A percentile compares a stretch with the other conserved stretches of the same genome.
Conservation (phyloP, 176 grass and related monocot species). For the Areca catechu region DNA sequence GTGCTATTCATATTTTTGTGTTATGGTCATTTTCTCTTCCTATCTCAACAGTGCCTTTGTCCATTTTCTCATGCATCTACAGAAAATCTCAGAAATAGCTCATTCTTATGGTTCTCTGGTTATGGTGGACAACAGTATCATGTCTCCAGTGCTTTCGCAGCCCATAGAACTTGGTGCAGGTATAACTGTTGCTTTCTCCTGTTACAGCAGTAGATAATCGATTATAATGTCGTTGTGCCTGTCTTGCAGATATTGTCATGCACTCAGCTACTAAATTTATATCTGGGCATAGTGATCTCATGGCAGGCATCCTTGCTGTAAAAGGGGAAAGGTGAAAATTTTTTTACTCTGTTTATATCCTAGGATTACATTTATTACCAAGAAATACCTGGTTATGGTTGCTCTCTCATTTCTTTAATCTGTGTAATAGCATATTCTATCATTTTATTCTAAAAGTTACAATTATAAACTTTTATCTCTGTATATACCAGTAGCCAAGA, state of each 20-base stretch:
- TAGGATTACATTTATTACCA: background rate
- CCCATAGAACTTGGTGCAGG: slow-evolving; percentile 91
- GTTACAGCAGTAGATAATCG: no score
- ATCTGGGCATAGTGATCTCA: slow-evolving; percentile 95
- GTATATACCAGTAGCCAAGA: no score
- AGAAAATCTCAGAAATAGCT: slow-evolving; percentile 95
- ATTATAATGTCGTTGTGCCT: no score
- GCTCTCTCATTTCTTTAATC: no score
- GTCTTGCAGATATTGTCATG: slow-evolving; percentile 85
- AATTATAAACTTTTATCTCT: no score
- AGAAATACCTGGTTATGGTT: no score
- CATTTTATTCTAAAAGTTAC: no score
- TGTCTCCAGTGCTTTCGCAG: slow-evolving; percentile 87
- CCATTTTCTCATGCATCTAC: slow-evolving; percentile 23
- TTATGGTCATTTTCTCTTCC: no score
- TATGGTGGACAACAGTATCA: slow-evolving; percentile 95
- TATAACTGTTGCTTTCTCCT: slow-evolving; percentile 13
- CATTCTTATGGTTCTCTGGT: slow-evolving; percentile 66
- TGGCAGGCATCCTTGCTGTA: slow-evolving; percentile 94
- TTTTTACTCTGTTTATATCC: background rate
- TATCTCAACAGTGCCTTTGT: background rate
- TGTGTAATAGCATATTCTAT: no score
- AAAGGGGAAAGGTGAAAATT: slow-evolving; percentile 68
- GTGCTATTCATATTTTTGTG: no score
- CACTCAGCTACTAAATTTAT: slow-evolving; percentile 98